Conservation (phyloP, 164 flowering plant species). For the Umbilicus rupestris region DNA sequence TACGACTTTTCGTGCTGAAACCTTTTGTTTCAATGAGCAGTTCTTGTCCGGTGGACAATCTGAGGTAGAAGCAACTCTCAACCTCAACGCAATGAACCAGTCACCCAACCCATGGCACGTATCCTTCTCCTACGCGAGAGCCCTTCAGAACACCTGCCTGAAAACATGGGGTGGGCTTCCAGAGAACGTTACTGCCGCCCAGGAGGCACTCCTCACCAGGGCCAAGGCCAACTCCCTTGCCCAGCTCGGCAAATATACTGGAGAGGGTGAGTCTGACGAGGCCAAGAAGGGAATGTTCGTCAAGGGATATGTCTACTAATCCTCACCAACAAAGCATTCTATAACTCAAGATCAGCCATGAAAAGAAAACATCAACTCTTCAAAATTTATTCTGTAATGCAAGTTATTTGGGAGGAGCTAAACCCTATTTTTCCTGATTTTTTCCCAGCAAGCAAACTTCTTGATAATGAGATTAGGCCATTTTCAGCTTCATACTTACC, state of each 20-base stretch:
- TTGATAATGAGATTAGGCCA: background rate
- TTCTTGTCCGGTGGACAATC: background rate
- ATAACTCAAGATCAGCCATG: background rate
- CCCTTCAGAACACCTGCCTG: background rate
- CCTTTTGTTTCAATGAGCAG: background rate
- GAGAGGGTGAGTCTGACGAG: constrained; percentile 1
- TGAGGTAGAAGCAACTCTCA: background rate
- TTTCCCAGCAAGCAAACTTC: background rate
- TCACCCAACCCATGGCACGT: constrained; percentile 4
- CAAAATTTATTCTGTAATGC: background rate
- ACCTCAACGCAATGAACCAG: constrained; percentile 2
- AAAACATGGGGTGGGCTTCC: background rate
- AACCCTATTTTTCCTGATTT: constrained; percentile 1
- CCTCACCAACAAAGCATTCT: background rate
- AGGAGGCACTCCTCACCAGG: background rate
- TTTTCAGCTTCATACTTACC: background rate
- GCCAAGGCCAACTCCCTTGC: constrained; percentile 4
- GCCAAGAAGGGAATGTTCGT: constrained; percentile 5
- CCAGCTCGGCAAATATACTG: background rate
- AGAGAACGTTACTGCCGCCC: background rate
- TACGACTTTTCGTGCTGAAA: background rate
- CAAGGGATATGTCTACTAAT: constrained; percentile 6
- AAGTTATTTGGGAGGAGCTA: background rate
- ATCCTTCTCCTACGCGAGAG: constrained; percentile 1
- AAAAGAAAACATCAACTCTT: background rate